Conservation (phyloP, 192 early-diverging fungal genomes). For the Gryganskiella cystojenkinii region DNA sequence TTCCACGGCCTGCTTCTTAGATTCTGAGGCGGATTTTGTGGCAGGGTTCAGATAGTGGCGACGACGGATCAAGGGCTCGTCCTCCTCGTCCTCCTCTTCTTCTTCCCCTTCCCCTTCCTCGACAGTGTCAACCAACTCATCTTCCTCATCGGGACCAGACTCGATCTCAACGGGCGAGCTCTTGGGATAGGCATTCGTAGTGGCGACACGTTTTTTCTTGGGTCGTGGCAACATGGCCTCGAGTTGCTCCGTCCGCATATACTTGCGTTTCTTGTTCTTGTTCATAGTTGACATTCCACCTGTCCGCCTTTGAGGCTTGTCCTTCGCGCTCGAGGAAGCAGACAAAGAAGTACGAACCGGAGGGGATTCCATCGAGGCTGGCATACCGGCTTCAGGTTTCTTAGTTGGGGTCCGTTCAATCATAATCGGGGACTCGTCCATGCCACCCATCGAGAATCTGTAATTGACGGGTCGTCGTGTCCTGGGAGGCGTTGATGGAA, state of each 20-base stretch:
- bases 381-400: constrained; percentile 44
- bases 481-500: no score
- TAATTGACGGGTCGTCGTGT: no score
- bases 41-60: background rate
- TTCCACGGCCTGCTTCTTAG: no score
- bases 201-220: background rate
- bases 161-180: background rate
- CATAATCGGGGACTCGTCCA: constrained; percentile 12
- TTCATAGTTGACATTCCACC: no score
- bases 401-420: constrained; percentile 16
- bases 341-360: no score
- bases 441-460: no score
- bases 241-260: constrained; percentile 19
- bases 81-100: constrained; percentile 4
- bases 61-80: constrained; percentile 9
- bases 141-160: background rate
- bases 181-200: background rate
- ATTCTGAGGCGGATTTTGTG: background rate
- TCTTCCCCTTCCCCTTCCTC: background rate
- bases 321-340: background rate
- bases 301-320: background rate
- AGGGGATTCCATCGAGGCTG: constrained; percentile 3
- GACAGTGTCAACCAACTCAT: background rate
- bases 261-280: constrained; percentile 1
- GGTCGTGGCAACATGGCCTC: constrained; percentile 25